Conservation (phyloP, 2,329 filamentous ascomycete genomes). For the Orbilia javanica region DNA sequence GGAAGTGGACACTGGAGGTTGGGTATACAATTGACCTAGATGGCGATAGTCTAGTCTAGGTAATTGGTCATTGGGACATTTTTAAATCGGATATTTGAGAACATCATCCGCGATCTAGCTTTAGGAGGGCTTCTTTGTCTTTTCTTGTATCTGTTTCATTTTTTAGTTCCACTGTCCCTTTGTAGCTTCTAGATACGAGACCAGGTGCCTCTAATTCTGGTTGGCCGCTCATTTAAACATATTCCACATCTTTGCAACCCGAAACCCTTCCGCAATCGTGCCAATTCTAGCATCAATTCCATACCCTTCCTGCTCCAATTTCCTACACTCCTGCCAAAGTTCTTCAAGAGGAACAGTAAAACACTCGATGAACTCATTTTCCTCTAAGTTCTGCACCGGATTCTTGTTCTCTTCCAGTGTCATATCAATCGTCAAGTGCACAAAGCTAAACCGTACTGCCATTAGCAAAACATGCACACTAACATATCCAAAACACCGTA, state of each 20-base stretch:
- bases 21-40: background rate
- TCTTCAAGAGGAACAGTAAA: conserved; percentile 68
- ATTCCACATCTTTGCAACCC: conserved; percentile 64
- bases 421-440: conserved; percentile 68
- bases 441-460: conserved; percentile 66
- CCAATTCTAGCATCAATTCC: conserved; percentile 66
- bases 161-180: too few relatives aligned
- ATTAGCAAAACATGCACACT: too few relatives aligned
- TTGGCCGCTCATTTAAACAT: conserved; percentile 61
- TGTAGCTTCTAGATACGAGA: too few relatives aligned
- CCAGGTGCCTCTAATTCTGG: too few relatives aligned
- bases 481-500: too few relatives aligned
- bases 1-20: background rate
- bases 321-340: conserved; percentile 67
- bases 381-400: conserved; percentile 68
- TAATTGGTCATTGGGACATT: too few relatives aligned
- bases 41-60: background rate
- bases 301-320: conserved; percentile 66
- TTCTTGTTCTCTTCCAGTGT: conserved; percentile 67
- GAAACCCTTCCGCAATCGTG: conserved; percentile 65
- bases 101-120: too few relatives aligned
- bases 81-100: too few relatives aligned
- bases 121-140: too few relatives aligned
- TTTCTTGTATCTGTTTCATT: too few relatives aligned
- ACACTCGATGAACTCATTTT: conserved; percentile 70